Base-by-base conservation (phyloP, 31 red algal genomes). In the Porphyra umbilicalis region DNA sequence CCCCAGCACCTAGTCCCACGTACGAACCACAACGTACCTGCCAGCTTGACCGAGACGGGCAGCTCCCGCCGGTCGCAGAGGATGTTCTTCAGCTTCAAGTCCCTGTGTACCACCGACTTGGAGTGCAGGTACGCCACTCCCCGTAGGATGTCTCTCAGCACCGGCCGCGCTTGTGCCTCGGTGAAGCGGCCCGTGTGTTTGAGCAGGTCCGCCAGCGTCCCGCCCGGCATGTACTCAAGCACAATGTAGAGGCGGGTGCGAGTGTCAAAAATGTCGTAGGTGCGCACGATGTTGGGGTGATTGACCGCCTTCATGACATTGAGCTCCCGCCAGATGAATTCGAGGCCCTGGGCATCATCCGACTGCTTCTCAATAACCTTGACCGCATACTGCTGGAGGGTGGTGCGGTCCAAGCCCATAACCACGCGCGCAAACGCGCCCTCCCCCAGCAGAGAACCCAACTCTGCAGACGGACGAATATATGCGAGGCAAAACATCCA, bases 191-290 rank as follows among this genome's bases (percentile, higher is more conserved):
- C 91, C 33, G 88, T 85, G 33, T 89, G 85, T 82, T 88, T 89
- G 81, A 93, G 80, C 38, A 93, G 87, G 76, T 93, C 91, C 25
- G 83, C 85, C 38, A 93, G 86, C 16, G 85, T 89, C 31, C 91
- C 91, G 36, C 91, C 91, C 16, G 81, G 86, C 86, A 88, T 88
- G 83, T 88, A 88, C 83, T 93, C 91, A 37, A 98, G 67, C 33
- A 98, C 92, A 76, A 98, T 95, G 79, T 95, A 95, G 32, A 98
- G 80, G n/a, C 86, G 36, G 57, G 89, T 86, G 38, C 87, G 89
- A 31, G 90, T 91, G 85, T 98, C 96, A 81, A 92, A 98, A 77
- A 98, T 95, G 39, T 98, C 96, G 80, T 90, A 95, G 39, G 92
- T 98, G 81, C 83, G 85, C 14, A 98, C 90, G 71, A 92, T 84